phyloP scores from a whole-genome alignment of 495 filamentous ascomycete genomes.

The Physcia stellaris region DNA sequence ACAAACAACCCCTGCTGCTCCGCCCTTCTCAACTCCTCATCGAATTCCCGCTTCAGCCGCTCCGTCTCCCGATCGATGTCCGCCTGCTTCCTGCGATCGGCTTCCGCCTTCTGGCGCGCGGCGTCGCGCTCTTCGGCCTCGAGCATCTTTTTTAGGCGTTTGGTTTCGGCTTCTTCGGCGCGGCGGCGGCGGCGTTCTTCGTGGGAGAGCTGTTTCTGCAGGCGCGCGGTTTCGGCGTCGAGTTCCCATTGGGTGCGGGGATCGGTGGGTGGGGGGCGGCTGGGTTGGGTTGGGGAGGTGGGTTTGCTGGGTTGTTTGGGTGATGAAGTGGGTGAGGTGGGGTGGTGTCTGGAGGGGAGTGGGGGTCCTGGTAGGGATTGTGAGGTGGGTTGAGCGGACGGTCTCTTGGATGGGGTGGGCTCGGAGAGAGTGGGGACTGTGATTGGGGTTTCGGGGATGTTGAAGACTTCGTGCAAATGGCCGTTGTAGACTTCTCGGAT shows the following conservation, averaged over 20 bases:
- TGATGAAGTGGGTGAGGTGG: conserved; percentile 11
- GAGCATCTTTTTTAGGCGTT: conserved; percentile 60
- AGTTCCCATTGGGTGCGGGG: conserved; percentile 42
- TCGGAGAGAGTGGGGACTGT: conserved; percentile 11
- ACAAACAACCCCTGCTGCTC: conserved; percentile 12
- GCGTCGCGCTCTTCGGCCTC: conserved; percentile 63
- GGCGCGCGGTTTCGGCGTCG: conserved; percentile 49
- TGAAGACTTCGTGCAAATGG: conserved; percentile 59
- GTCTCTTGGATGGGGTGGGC: conserved; percentile 11
- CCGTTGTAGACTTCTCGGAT: conserved; percentile 78
- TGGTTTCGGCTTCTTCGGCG: conserved; percentile 45
- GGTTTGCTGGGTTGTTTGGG: conserved; percentile 13
- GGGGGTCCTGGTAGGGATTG: conserved; percentile 3
- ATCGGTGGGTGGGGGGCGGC: conserved; percentile 25
- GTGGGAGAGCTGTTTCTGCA: conserved; percentile 41
- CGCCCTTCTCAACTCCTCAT: conserved; percentile 34
- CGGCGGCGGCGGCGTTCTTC: conserved; percentile 41
- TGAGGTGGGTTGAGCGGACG: conserved; percentile 4
- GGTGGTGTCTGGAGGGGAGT: conserved; percentile 11
- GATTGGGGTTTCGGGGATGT: conserved; percentile 40
- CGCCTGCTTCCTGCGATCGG: conserved; percentile 81
- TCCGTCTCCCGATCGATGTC: conserved; percentile 80
- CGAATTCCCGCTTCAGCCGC: conserved; percentile 60
- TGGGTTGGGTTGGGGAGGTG: conserved; percentile 12
- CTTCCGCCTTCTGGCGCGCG: conserved; percentile 50